A percentile compares a stretch with the other conserved stretches of the same genome.
Evolutionary conservation across 257 asterid genomes (phyloP).

Genomic region (Anisodus tanguticus): DNA sequence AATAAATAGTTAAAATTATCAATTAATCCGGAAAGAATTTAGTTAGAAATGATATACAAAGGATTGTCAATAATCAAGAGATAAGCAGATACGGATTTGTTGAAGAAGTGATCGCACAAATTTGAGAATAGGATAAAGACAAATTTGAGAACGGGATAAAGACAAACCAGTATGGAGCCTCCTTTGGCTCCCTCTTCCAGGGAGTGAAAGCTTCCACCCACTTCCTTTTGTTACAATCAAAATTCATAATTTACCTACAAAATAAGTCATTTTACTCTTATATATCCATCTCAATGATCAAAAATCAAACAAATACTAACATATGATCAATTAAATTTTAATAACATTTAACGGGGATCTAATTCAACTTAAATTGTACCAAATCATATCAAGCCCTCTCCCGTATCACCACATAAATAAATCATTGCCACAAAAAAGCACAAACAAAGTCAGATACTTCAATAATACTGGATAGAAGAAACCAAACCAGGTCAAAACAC

Average conservation of each 20-base stretch:
- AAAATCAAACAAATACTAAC: background rate
- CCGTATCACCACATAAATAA: background rate
- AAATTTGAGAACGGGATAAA: background rate
- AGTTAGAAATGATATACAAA: background rate
- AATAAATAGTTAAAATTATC: background rate
- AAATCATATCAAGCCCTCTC: background rate
- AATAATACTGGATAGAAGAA: no score
- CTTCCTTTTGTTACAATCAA: background rate
- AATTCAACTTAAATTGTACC: background rate
- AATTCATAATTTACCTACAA: slow-evolving; percentile 10
- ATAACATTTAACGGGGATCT: background rate
- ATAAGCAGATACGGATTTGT: background rate
- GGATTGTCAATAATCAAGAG: background rate
- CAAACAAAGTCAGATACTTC: background rate
- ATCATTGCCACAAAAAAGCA: background rate
- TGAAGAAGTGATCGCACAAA: background rate
- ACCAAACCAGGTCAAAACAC: no score
- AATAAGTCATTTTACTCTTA: background rate
- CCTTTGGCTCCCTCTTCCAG: background rate
- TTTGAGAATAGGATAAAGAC: background rate
- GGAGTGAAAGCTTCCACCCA: background rate
- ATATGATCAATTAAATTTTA: background rate
- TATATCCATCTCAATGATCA: background rate
- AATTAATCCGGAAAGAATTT: background rate
- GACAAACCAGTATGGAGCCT: background rate